Evolutionary conservation across 139 green algal species (phyloP).

Genomic region (Volvox reticuliferus): DNA sequence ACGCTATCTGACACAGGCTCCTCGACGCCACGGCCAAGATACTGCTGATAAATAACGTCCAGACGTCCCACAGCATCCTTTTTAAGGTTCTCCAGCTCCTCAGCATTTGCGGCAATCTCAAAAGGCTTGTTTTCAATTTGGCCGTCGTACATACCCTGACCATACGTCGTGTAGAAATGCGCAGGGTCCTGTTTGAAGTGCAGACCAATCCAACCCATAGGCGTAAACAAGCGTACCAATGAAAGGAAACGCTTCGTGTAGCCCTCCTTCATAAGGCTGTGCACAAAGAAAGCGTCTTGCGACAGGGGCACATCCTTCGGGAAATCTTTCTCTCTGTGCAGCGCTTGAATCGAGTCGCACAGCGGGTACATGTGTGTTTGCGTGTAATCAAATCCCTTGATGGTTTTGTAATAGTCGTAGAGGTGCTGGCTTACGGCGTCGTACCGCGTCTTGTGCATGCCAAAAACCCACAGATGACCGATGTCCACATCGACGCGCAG

Average conservation of each 20-base stretch:
- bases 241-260: background rate
- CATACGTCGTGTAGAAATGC: background rate
- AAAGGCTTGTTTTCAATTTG: background rate
- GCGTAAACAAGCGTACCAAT: background rate
- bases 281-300: conserved; percentile 4
- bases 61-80: background rate
- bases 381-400: conserved; percentile 2
- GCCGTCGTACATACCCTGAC: conserved; percentile 22
- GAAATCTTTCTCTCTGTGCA: background rate
- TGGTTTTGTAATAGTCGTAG: conserved; percentile 5
- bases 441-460: background rate
- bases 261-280: background rate
- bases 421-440: background rate
- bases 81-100: background rate
- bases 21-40: background rate
- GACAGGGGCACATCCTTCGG: background rate
- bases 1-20: background rate
- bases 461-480: conserved; percentile 22
- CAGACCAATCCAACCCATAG: conserved; percentile 9
- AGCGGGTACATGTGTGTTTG: background rate
- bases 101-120: background rate
- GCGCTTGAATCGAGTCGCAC: background rate
- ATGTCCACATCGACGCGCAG: background rate
- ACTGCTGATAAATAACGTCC: background rate
- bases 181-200: background rate